These are phyloP conservation scores for Phytophthora vignae DNA, from an alignment of 352 stramenopile genomes.

Conservation along the genomic window DNA sequence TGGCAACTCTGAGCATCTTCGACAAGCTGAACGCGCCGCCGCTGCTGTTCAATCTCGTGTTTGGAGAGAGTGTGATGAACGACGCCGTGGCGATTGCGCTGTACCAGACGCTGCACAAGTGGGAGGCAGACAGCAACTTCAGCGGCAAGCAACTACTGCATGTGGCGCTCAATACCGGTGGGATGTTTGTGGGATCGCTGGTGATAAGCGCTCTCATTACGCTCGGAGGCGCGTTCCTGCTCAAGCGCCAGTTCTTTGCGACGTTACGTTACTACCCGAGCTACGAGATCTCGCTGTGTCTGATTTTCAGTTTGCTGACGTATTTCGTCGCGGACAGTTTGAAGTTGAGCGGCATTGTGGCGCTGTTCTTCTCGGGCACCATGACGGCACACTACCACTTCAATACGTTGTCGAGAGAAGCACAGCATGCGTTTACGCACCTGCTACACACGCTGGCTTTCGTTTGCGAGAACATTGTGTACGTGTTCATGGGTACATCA, in stretches of 20 bases:
- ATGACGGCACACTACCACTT: constrained; percentile 92
- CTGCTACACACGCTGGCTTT: constrained; percentile 86
- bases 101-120: constrained; percentile 94
- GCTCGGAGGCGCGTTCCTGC: constrained; percentile 73
- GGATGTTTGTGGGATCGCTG: constrained; percentile 85
- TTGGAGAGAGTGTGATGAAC: constrained; percentile 96
- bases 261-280: constrained; percentile 83
- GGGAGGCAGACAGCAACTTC: constrained; percentile 78
- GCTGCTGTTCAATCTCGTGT: constrained; percentile 95
- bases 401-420: constrained; percentile 83
- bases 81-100: constrained; percentile 94
- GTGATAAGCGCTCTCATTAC: constrained; percentile 77
- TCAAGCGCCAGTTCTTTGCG: constrained; percentile 78
- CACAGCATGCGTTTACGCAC: constrained; percentile 87
- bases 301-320: constrained; percentile 89
- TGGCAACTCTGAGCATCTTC: constrained; percentile 94
- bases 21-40: constrained; percentile 89
- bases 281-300: constrained; percentile 88
- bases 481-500: constrained; percentile 89
- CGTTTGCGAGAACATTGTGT: constrained; percentile 86
- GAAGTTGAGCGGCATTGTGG: constrained; percentile 93
- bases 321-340: constrained; percentile 86
- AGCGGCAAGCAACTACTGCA: constrained; percentile 66
- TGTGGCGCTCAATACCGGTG: constrained; percentile 70
- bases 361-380: constrained; percentile 93